Percentiles rank a stretch among this genome's conserved stretches.
Evolutionary conservation across 2,329 filamentous ascomycete species (phyloP).

Genomic region (Zasmidium citrigriseum): DNA sequence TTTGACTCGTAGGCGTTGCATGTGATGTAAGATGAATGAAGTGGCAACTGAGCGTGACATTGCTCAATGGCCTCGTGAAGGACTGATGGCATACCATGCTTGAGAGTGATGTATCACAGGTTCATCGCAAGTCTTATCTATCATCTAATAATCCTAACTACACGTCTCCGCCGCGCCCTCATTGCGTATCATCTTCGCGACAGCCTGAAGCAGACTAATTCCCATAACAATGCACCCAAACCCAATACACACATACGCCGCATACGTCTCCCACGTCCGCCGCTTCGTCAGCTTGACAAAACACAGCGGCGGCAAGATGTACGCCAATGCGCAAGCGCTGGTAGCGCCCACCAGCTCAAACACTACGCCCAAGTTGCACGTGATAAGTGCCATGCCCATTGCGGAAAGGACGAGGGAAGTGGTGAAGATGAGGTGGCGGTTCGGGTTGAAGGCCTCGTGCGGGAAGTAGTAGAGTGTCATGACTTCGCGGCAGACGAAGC

Average conservation of each 20-base stretch:
- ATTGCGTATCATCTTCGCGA: constrained; percentile 61
- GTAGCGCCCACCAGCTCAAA: constrained; percentile 97
- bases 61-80: background rate
- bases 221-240: constrained; percentile 82
- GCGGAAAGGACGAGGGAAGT: constrained; percentile 77
- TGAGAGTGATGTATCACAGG: background rate
- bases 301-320: constrained; percentile 91
- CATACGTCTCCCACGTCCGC: constrained; percentile 56
- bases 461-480: constrained; percentile 85
- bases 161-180: constrained; percentile 26
- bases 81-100: no score
- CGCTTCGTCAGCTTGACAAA: constrained; percentile 88
- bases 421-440: constrained; percentile 83
- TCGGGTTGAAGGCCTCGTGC: constrained; percentile 74
- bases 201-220: constrained; percentile 74
- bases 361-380: constrained; percentile 89
- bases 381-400: constrained; percentile 76
- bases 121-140: background rate
- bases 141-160: constrained; percentile 9
- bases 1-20: no score
- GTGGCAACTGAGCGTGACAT: no score
- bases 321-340: constrained; percentile 89
- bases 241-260: constrained; percentile 68
- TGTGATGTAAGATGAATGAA: no score
- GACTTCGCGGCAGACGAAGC: constrained; percentile 95